phyloP scores from a whole-genome alignment of 2,329 filamentous ascomycete species.

The Clarireedia monteithiana region DNA sequence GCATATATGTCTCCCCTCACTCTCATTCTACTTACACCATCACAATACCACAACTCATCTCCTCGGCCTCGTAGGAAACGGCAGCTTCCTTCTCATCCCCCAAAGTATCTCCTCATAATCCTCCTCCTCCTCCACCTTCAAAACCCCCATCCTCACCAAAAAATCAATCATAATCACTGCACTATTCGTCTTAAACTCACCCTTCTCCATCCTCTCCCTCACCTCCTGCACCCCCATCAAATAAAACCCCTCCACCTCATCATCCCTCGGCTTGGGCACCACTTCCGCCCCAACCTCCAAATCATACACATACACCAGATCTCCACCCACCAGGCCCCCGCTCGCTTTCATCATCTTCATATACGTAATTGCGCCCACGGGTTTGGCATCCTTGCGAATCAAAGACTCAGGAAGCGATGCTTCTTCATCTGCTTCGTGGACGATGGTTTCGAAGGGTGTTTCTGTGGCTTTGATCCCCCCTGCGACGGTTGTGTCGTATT shows the following conservation, averaged over 20 bases:
- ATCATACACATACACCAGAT: slow-evolving; percentile 70
- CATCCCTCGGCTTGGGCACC: slow-evolving; percentile 60
- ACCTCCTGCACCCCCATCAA: slow-evolving; percentile 55
- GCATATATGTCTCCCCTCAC: too few relatives aligned
- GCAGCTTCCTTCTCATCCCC: slow-evolving; percentile 7
- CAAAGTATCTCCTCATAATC: slow-evolving; percentile 3
- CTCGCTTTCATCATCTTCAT: slow-evolving; percentile 49
- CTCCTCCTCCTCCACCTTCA: slow-evolving; percentile 62
- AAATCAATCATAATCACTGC: slow-evolving; percentile 73
- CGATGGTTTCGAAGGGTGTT: slow-evolving; percentile 55
- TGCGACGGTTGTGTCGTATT: slow-evolving; percentile 73
- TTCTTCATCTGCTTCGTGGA: slow-evolving; percentile 67
- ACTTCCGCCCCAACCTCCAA: slow-evolving; percentile 53
- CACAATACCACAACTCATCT: neutral
- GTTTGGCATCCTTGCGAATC: slow-evolving; percentile 41
- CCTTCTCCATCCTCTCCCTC: slow-evolving; percentile 49
- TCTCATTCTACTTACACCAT: neutral
- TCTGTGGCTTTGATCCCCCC: slow-evolving; percentile 65
- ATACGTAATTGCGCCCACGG: slow-evolving; percentile 58
- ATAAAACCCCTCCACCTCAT: slow-evolving; percentile 70
- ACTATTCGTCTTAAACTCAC: slow-evolving; percentile 81
- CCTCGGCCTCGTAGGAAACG: neutral
- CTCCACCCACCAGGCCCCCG: slow-evolving; percentile 52
- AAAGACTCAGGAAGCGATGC: slow-evolving; percentile 55
- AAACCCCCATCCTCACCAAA: slow-evolving; percentile 65